Conservation (phyloP, 305 asterid genomes). For the Solanum chacoense region DNA sequence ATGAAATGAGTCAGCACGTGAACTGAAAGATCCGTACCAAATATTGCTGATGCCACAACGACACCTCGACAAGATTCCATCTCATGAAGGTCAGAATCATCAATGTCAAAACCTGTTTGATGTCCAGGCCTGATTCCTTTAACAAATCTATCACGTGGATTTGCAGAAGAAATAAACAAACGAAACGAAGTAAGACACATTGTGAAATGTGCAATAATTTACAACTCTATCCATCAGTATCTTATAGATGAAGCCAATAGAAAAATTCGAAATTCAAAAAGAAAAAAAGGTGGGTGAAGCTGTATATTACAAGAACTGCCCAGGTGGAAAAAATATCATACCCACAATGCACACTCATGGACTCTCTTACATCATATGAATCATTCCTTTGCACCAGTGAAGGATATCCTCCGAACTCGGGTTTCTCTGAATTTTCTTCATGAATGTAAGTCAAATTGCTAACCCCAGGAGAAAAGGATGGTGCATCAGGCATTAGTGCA, state of each 20-base stretch:
- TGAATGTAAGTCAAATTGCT: constrained; percentile 34
- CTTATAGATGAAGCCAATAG: not conserved
- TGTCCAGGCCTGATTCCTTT: constrained; percentile 69
- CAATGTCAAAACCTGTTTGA: constrained; percentile 71
- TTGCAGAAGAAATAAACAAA: not conserved
- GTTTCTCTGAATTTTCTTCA: constrained; percentile 34
- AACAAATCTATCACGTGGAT: constrained; percentile 43
- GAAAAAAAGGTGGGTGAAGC: not conserved
- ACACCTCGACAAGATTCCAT: constrained; percentile 76
- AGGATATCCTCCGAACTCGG: constrained; percentile 65
- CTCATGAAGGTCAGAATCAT: constrained; percentile 61
- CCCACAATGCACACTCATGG: constrained; percentile 84
- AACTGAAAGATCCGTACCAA: constrained; percentile 38
- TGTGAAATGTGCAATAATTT: not conserved
- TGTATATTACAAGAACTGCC: not conserved
- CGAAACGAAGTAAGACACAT: not conserved
- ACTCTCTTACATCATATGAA: constrained; percentile 64
- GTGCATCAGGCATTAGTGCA: constrained; percentile 40
- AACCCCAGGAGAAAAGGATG: constrained; percentile 47
- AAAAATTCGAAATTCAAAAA: not conserved
- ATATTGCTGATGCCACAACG: constrained; percentile 82
- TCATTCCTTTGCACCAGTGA: constrained; percentile 50
- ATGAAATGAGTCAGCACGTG: not conserved
- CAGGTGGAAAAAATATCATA: constrained; percentile 19
- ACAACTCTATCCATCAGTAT: not conserved